Percentiles rank a stretch among this genome's conserved stretches.
These are phyloP conservation scores for Saccharum hybrid DNA, from an alignment of 202 grass and related monocot species.

Conservation along the genomic window DNA sequence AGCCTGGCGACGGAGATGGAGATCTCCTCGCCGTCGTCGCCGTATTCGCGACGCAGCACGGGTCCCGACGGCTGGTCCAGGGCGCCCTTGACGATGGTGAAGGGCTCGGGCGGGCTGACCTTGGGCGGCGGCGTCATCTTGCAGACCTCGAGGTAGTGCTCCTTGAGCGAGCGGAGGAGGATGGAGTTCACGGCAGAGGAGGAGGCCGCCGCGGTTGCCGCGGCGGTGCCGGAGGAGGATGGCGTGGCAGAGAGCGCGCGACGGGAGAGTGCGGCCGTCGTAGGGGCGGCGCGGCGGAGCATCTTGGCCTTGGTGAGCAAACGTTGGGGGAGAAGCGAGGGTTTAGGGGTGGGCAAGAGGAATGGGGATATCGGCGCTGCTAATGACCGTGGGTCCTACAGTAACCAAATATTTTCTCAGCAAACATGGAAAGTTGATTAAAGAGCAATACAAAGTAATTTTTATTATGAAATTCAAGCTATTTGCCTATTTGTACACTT, in stretches of 20 bases:
- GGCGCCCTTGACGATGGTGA: slow-evolving; percentile 74
- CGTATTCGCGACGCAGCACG: slow-evolving; percentile 68
- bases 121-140: slow-evolving; percentile 89
- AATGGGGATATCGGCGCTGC: background rate
- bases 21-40: slow-evolving; percentile 73
- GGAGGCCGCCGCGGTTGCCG: slow-evolving; percentile 27
- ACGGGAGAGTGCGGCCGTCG: slow-evolving; percentile 33
- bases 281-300: slow-evolving; percentile 64
- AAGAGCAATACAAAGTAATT: too few species aligned
- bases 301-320: slow-evolving; percentile 41
- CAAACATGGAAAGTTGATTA: too few species aligned
- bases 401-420: background rate
- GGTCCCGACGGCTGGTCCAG: slow-evolving; percentile 66
- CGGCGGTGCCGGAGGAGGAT: background rate
- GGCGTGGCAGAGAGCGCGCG: slow-evolving; percentile 32
- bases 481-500: too few species aligned
- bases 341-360: slow-evolving; percentile 32
- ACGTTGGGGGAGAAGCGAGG: slow-evolving; percentile 29
- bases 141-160: slow-evolving; percentile 86
- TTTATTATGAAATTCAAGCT: too few species aligned
- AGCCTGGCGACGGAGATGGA: slow-evolving; percentile 88
- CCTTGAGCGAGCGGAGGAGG: slow-evolving; percentile 90
- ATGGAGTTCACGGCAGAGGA: slow-evolving; percentile 72
- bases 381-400: background rate
- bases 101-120: slow-evolving; percentile 71